Conservation (phyloP, 345 rosid genomes). For the Eucalyptus regnans region DNA sequence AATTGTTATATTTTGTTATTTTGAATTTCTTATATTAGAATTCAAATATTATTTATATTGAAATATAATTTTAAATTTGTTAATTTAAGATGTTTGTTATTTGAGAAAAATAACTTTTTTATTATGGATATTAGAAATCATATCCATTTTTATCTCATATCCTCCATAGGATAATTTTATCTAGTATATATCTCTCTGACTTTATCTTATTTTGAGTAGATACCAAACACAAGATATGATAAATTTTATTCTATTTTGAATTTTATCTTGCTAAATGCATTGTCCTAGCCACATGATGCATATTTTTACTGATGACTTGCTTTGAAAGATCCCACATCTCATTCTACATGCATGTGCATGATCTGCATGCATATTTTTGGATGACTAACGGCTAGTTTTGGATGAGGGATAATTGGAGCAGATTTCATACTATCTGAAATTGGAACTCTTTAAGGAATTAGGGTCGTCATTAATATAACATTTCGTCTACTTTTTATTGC, state of each 20-base stretch:
- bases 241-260: too few relatives aligned
- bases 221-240: accelerated
- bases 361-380: neutral
- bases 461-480: neutral
- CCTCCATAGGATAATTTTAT: accelerated
- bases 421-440: neutral
- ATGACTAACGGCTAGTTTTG: neutral
- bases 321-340: neutral
- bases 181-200: accelerated
- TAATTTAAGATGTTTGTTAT: too few relatives aligned
- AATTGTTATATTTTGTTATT: too few relatives aligned
- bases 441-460: neutral
- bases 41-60: too few relatives aligned
- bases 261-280: too few relatives aligned
- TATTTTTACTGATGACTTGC: neutral
- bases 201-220: too few relatives aligned
- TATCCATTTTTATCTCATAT: accelerated
- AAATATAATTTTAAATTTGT: too few relatives aligned
- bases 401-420: neutral
- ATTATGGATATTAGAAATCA: accelerated
- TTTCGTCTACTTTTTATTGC: neutral
- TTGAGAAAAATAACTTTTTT: too few relatives aligned
- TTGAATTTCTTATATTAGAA: too few relatives aligned
- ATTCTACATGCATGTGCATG: neutral
- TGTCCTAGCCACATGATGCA: neutral